A percentile compares a stretch with the other conserved stretches of the same genome.
Conservation (phyloP, 257 asterid species). For the Apocynum venetum region DNA sequence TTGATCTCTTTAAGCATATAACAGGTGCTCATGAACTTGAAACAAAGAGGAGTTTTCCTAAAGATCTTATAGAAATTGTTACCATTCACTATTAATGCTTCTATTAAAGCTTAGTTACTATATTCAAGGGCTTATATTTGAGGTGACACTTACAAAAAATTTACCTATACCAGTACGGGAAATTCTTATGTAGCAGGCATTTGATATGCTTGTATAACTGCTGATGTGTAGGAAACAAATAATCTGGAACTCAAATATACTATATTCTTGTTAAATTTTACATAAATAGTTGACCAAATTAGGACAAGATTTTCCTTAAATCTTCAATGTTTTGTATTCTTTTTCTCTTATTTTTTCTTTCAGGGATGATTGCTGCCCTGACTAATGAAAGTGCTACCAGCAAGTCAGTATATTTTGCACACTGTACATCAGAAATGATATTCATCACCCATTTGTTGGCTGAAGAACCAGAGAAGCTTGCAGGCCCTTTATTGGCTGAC, state of each 20-base stretch:
- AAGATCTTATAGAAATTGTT: neutral
- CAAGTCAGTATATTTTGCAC: constrained; percentile 91
- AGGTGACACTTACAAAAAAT: neutral
- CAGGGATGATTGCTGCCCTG: constrained; percentile 92
- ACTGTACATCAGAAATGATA: constrained; percentile 90
- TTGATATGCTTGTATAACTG: too few relatives aligned
- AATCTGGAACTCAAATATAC: neutral
- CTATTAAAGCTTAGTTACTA: neutral
- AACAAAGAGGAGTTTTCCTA: neutral
- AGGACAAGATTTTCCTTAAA: neutral
- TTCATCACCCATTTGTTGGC: constrained; percentile 79
- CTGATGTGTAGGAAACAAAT: neutral
- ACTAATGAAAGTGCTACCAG: constrained; percentile 91
- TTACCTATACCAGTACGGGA: too few relatives aligned
- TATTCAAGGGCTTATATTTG: neutral
- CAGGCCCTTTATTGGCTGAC: constrained; percentile 89
- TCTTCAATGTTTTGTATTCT: neutral
- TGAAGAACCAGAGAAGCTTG: constrained; percentile 88
- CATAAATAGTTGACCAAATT: neutral
- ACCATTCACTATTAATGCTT: neutral
- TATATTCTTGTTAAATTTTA: neutral
- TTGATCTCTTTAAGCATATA: neutral
- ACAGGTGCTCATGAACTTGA: neutral
- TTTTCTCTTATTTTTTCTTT: neutral
- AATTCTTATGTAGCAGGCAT: too few relatives aligned